A percentile compares a stretch with the other conserved stretches of the same genome.
Evolutionary conservation across 257 asterid genomes (phyloP).

Genomic region (Parsonsia alboflavescens): DNA sequence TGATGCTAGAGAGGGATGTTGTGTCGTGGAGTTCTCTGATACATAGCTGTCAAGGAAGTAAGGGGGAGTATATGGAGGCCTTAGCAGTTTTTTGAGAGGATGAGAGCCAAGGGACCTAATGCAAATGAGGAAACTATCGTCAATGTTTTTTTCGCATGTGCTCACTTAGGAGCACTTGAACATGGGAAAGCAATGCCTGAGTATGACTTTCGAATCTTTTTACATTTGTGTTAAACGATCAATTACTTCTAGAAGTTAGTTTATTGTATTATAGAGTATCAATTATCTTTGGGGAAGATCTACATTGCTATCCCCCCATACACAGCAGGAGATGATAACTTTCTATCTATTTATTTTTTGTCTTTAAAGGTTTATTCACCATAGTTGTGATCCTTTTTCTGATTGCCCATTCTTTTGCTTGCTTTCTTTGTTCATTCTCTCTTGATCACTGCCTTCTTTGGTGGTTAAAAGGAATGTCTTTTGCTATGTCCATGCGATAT

Average conservation of each 20-base stretch:
- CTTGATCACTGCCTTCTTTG: background rate
- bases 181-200: constrained; percentile 55
- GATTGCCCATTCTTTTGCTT: background rate
- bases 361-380: background rate
- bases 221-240: no score
- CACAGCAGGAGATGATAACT: background rate
- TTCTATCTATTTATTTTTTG: background rate
- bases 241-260: no score
- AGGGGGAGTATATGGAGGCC: constrained; percentile 43
- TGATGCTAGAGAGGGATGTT: constrained; percentile 52
- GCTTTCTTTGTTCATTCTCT: background rate
- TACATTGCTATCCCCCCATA: no score
- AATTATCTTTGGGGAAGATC: no score
- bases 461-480: background rate
- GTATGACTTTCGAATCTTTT: no score
- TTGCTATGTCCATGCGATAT: constrained; percentile 1
- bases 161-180: constrained; percentile 67
- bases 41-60: constrained; percentile 66
- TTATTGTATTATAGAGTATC: no score
- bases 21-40: constrained; percentile 75
- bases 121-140: constrained; percentile 72
- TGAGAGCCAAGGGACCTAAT: constrained; percentile 33
- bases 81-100: constrained; percentile 35
- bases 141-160: constrained; percentile 57
- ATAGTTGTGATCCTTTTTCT: background rate